Evolutionary conservation across 192 early-diverging fungal species (phyloP).

Genomic region (Umbelopsis sp.): DNA sequence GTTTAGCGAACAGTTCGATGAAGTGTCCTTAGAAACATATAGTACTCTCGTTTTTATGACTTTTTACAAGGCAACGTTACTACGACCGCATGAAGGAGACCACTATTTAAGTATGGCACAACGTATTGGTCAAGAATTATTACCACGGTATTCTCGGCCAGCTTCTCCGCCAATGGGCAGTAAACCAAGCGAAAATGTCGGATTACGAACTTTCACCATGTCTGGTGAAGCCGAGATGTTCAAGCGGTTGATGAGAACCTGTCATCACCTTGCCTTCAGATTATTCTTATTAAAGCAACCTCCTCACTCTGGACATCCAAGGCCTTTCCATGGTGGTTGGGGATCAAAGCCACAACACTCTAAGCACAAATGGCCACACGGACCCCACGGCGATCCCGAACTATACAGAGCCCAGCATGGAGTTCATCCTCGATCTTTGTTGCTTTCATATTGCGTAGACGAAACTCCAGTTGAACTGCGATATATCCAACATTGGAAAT

Average conservation of each 20-base stretch:
- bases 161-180: background rate
- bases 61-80: background rate
- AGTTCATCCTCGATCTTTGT: background rate
- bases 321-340: too few species aligned
- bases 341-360: background rate
- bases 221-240: slow-evolving; percentile 1
- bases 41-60: slow-evolving; percentile 16
- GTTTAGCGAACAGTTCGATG: slow-evolving; percentile 17
- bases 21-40: background rate
- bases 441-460: background rate
- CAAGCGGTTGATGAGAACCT: background rate
- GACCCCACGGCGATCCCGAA: background rate
- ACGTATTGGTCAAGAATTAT: background rate
- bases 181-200: background rate
- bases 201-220: background rate
- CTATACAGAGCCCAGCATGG: background rate
- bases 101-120: background rate
- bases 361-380: background rate
- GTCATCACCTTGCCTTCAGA: background rate
- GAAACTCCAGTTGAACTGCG: background rate
- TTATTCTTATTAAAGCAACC: background rate
- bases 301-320: background rate
- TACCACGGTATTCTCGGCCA: background rate
- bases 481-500: slow-evolving; percentile 6
- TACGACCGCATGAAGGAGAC: background rate